A percentile compares a stretch with the other conserved stretches of the same genome.
These are phyloP conservation scores for Xylaria digitata DNA, from an alignment of 2,329 filamentous ascomycete species.

Conservation along the genomic window DNA sequence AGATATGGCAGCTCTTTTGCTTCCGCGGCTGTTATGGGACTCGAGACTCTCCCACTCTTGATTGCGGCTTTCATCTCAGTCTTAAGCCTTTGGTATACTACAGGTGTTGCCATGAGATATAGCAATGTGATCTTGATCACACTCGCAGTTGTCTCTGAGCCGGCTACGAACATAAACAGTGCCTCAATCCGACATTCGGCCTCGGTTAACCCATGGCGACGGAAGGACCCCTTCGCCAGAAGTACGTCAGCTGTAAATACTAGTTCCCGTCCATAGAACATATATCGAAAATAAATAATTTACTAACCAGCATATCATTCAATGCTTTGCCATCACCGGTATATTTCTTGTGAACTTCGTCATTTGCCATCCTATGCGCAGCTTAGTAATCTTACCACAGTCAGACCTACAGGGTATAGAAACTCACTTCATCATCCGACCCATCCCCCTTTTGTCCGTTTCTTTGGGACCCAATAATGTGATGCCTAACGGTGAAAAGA, in stretches of 20 bases:
- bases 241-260: neutral
- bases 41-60: slow-evolving; percentile 49
- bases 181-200: slow-evolving; percentile 48
- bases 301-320: slow-evolving; percentile 42
- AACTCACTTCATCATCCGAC: slow-evolving; percentile 42
- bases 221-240: slow-evolving; percentile 47
- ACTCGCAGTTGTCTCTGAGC: slow-evolving; percentile 64
- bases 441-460: slow-evolving; percentile 38
- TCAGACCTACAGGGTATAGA: neutral
- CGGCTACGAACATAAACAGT: slow-evolving; percentile 46
- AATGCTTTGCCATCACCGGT: slow-evolving; percentile 8
- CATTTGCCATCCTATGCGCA: slow-evolving; percentile 27
- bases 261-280: neutral
- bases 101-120: slow-evolving; percentile 59
- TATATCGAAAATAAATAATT: neutral
- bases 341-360: slow-evolving; percentile 28
- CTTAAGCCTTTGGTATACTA: slow-evolving; percentile 57
- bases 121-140: slow-evolving; percentile 60
- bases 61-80: slow-evolving; percentile 56
- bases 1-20: slow-evolving; percentile 51
- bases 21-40: slow-evolving; percentile 47
- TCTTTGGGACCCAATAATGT: slow-evolving; percentile 39
- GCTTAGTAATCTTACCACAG: slow-evolving; percentile 2
- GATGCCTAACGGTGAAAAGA: slow-evolving; percentile 38
- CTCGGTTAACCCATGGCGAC: slow-evolving; percentile 48